Percentiles rank a stretch among this genome's conserved stretches.
Conservation (phyloP, 2,329 filamentous ascomycete species). For the Curvularia verruculosa region DNA sequence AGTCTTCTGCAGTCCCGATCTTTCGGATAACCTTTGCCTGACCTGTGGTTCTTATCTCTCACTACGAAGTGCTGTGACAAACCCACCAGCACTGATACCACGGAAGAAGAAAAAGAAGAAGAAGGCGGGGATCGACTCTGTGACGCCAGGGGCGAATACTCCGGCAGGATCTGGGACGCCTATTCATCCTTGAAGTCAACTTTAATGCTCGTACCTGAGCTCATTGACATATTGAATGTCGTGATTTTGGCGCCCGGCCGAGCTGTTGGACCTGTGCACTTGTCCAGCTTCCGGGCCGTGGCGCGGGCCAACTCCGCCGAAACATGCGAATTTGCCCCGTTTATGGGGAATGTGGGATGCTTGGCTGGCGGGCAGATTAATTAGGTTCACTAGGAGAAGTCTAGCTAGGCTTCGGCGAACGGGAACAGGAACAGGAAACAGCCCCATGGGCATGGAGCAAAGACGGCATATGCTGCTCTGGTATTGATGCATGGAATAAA, state of each 20-base stretch:
- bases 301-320: constrained; percentile 7
- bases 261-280: constrained; percentile 9
- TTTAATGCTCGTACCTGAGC: not conserved
- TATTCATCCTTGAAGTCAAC: constrained; percentile 39
- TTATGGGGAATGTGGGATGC: constrained; percentile 7
- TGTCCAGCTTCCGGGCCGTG: constrained; percentile 10
- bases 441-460: not conserved
- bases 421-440: not conserved
- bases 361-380: constrained; percentile 1
- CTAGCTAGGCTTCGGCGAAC: not conserved
- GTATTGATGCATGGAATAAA: not conserved
- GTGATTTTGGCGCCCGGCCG: not conserved
- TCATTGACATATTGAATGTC: constrained; percentile 1
- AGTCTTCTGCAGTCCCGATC: constrained; percentile 48
- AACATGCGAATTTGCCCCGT: constrained; percentile 3
- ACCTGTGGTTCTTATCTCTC: constrained; percentile 50
- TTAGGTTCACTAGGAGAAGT: constrained; percentile 1
- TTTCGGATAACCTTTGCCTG: constrained; percentile 45
- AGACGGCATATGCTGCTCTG: not conserved
- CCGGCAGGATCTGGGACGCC: constrained; percentile 43
- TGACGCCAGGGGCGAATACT: constrained; percentile 43
- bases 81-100: constrained; percentile 45
- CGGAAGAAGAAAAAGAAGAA: constrained; percentile 51
- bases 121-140: constrained; percentile 40
- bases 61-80: constrained; percentile 41